Evolutionary conservation across 2,329 filamentous ascomycete genomes (phyloP).

Genomic region (Penicillium glabrum): DNA sequence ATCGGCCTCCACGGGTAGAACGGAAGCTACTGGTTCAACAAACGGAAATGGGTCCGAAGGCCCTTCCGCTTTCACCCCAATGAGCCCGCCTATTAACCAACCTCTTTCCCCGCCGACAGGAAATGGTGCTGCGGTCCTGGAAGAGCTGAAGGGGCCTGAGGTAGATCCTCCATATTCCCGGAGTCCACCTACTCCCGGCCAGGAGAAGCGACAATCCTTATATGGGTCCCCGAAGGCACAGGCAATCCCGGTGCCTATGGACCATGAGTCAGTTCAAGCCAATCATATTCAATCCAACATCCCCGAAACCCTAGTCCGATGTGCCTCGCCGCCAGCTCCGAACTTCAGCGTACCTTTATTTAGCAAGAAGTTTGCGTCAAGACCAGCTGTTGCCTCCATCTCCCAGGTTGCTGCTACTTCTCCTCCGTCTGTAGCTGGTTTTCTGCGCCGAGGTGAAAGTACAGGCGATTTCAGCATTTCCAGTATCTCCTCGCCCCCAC

Average conservation of each 20-base stretch:
- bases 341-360: conserved; percentile 45
- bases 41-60: conserved; percentile 14
- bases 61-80: conserved; percentile 16
- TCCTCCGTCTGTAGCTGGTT: conserved; percentile 13
- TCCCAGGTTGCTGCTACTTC: conserved; percentile 10
- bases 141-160: conserved; percentile 13
- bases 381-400: conserved; percentile 12
- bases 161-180: conserved; percentile 10
- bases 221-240: conserved; percentile 11
- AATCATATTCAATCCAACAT: conserved; percentile 23
- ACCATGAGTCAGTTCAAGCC: conserved; percentile 20
- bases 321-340: conserved; percentile 37
- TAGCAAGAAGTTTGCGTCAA: conserved; percentile 37
- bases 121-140: conserved; percentile 9
- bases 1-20: conserved; percentile 29
- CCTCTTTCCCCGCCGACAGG: conserved; percentile 17
- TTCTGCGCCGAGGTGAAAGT: conserved; percentile 13
- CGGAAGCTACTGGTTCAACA: conserved; percentile 20
- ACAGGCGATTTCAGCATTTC: conserved; percentile 20
- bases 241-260: conserved; percentile 8
- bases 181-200: conserved; percentile 23
- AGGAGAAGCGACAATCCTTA: conserved; percentile 29
- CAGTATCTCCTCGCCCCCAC: conserved; percentile 30
- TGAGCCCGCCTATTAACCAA: conserved; percentile 14
- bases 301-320: conserved; percentile 26